phyloP scores from a whole-genome alignment of 1,284 basidiomycete species.

The Fistulinella cinereoalba region DNA sequence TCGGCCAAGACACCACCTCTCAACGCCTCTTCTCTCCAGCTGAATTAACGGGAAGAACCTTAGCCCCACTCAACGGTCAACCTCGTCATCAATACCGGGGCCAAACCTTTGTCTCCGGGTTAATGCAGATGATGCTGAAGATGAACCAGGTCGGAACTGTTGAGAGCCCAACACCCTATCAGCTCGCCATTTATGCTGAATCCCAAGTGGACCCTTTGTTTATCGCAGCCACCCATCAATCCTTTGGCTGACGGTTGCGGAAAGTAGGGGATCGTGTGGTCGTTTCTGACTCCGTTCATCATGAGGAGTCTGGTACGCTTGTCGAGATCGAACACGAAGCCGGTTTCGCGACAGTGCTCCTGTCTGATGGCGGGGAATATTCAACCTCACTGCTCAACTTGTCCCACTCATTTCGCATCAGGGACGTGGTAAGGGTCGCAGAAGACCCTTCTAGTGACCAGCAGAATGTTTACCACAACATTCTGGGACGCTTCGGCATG shows the following conservation, averaged over 20 bases:
- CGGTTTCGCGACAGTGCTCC: neutral
- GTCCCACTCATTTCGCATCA: neutral
- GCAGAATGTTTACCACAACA: neutral
- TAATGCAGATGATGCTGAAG: neutral
- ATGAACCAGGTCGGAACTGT: neutral
- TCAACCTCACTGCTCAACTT: neutral
- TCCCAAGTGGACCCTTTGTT: neutral
- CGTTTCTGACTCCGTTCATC: neutral
- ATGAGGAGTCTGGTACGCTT: neutral
- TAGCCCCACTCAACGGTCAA: neutral
- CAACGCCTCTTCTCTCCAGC: neutral
- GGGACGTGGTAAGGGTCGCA: neutral
- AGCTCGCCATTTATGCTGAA: neutral
- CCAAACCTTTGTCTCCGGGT: neutral
- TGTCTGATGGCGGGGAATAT: neutral
- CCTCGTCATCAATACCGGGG: neutral
- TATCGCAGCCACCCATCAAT: neutral
- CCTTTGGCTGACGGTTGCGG: neutral
- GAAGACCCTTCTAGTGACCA: neutral
- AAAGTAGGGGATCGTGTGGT: neutral
- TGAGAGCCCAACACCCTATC: neutral
- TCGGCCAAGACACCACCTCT: neutral
- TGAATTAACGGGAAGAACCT: neutral
- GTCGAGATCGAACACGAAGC: neutral
- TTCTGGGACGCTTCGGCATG: neutral